Base-by-base conservation (phyloP, 345 rosid species). In the Lepidium aucheri region DNA sequence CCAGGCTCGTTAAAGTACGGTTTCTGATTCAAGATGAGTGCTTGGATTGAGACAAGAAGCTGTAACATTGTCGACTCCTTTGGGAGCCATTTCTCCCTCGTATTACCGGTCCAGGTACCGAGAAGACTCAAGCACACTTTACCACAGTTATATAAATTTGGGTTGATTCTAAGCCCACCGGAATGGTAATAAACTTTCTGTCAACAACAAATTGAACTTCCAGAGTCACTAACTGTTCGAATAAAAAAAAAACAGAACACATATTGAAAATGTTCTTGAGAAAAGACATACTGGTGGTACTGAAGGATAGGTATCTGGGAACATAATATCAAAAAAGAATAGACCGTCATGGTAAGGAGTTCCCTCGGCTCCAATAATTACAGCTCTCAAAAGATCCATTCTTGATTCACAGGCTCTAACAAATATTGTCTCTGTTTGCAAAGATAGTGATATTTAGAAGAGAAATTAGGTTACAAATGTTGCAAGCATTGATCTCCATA, bases 321-420 rank as follows among this genome's bases (percentile, higher is more conserved):
- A 90, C 78, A 66, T 81, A 43, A 93, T 75, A 65, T 93, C 98
- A 61, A 93, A 88, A 78, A 90, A 93, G 75, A 86, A 93, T 52
- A 93, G 94, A 68, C 98, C 98, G 59, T 93, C 96, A 38, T 88
- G 97, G 77, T 93, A 93, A 51, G 98, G 98, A 72, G 98, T 93
- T 62, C 96, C 96, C 61, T 88, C 97, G 7, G 97, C 88, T 79
- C 98, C 98, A 17, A 88, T 66, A 38, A 93, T 90, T 35, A 86
- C 96, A 75, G 98, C 97, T 72, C 97, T 85, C 81, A 90, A 60
- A 20, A 93, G 82, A 76, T 93, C 98, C 97, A 93, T 88, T 74
- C 98, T 82, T 62, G 91, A 65, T 78, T 93, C 97, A 77, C 82
- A 90, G 18, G 73, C 94, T 78, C 98, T 86, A 32, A 88, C 98